phyloP scores from a whole-genome alignment of 228 moss, liverwort and hornwort genomes.

The Sphagnum magellanicum region DNA sequence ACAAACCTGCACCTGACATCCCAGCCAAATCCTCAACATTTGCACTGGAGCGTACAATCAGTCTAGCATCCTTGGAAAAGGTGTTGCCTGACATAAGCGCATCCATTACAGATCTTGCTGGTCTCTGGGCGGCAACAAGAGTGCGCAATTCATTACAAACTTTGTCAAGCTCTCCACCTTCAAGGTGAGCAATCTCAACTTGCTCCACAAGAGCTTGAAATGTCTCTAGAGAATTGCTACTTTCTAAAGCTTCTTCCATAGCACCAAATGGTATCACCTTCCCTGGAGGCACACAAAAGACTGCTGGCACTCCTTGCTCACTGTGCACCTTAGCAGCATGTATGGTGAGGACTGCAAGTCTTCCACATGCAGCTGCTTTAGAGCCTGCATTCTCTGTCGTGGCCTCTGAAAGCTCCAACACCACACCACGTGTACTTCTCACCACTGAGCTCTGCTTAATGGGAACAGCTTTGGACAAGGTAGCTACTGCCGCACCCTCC shows the following conservation, averaged over 20 bases:
- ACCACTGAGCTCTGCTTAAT: slow-evolving; percentile 56
- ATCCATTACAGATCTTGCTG: slow-evolving; percentile 34
- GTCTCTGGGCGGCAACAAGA: slow-evolving; percentile 56
- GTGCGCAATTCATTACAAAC: slow-evolving; percentile 66
- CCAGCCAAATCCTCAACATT: slow-evolving; percentile 97
- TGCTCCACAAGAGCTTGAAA: slow-evolving; percentile 53
- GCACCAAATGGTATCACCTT: slow-evolving; percentile 91
- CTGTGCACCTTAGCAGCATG: slow-evolving; percentile 46
- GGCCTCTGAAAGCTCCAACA: slow-evolving; percentile 61
- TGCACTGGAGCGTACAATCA: slow-evolving; percentile 92
- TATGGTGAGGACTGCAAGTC: slow-evolving; percentile 53
- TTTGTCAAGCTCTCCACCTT: slow-evolving; percentile 72
- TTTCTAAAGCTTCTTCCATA: slow-evolving; percentile 81
- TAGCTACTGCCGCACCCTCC: slow-evolving; percentile 8
- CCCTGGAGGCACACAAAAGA: slow-evolving; percentile 66
- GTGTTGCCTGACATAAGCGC: slow-evolving; percentile 23
- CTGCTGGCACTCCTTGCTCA: slow-evolving; percentile 57
- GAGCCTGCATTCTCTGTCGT: slow-evolving; percentile 67
- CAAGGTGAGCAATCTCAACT: slow-evolving; percentile 62
- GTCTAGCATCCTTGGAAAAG: slow-evolving; percentile 42
- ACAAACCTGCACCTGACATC: slow-evolving; percentile 95
- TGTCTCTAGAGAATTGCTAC: slow-evolving; percentile 25
- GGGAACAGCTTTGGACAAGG: slow-evolving; percentile 18
- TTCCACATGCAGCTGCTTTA: slow-evolving; percentile 83
- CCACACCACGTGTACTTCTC: slow-evolving; percentile 44